Evolutionary conservation across 106 monocot genomes (phyloP).

Genomic region (Dendrobium officinale): DNA sequence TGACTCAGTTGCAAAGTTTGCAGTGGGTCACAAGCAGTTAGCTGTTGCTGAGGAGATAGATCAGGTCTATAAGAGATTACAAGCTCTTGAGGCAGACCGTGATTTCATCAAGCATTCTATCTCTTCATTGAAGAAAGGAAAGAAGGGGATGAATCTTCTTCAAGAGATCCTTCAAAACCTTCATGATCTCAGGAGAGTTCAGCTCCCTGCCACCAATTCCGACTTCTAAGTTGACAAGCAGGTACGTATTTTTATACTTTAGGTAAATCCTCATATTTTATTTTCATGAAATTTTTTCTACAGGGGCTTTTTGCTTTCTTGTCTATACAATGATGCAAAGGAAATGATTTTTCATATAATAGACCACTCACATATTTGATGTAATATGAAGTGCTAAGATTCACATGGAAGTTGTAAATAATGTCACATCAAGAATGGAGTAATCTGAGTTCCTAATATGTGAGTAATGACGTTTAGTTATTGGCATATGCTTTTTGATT

Average conservation of each 20-base stretch:
- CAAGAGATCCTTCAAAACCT: conserved; percentile 75
- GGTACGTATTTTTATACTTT: conserved; percentile 1
- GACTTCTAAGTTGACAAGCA: conserved; percentile 10
- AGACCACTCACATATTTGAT: conserved; percentile 3
- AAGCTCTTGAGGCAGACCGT: conserved; percentile 73
- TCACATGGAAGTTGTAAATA: not conserved
- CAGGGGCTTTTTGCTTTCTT: not conserved
- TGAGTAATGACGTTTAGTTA: not conserved
- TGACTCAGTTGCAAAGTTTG: conserved; percentile 15
- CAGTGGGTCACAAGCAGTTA: conserved; percentile 31
- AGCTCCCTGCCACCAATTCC: conserved; percentile 22
- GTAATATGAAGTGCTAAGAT: not conserved
- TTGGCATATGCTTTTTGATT: not conserved
- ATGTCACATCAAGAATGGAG: not conserved
- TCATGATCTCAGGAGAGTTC: conserved; percentile 62
- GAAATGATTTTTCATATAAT: not conserved
- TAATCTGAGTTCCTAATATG: not conserved
- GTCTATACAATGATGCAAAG: not conserved
- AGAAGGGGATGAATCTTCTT: conserved; percentile 59
- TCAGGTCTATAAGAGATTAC: conserved; percentile 58
- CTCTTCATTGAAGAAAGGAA: conserved; percentile 67
- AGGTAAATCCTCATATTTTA: not conserved
- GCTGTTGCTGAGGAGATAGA: conserved; percentile 49
- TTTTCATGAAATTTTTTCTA: not conserved
- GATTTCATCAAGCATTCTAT: conserved; percentile 74